Base-by-base conservation (phyloP, 352 stramenopile species). In the Pythium guiyangense region DNA sequence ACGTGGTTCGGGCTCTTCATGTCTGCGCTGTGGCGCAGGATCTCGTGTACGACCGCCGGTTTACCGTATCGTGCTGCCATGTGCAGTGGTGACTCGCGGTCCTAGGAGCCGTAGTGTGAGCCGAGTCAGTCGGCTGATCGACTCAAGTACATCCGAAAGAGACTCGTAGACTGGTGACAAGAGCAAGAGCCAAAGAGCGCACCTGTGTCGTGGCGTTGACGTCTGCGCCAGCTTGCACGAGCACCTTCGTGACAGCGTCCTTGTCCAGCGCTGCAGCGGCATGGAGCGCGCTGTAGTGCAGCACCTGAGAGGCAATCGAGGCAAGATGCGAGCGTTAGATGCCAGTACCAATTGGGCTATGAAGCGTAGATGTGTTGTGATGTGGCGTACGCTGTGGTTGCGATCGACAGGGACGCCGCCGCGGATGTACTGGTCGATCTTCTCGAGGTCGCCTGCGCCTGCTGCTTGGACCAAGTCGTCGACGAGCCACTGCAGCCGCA, bases 401-500 rank as follows among this genome's bases (percentile, higher is more conserved):
- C 67, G 59, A 42, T 86, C 72, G 49, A 86, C 70, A 0, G 76
- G 76, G 31, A 86, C 64, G n/a, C 73, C 76, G 8, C 69, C 62
- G 20, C 76, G 73, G 31, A 84, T 67, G 49, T 74, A 86, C 20
- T 75, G 64, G 17, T 81, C 76, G 12, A 86, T 67, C 55, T 74
- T 79, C 4, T 58, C 40, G 4, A 74, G 26, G 25, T 84, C 54
- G 4, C 76, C 76, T 22, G 50, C 50, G 12, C 71, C 66, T 3
- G 71, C 73, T 10, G 73, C 69, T 46, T 79, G 63, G 18, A 86
- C 71, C 59, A 86, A 84, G 60, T 86, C 76, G 35, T 86, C 73
- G 6, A 86, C 66, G n/a, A 81, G 64, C 53, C 64, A 79, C 52
- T 86, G 76, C 2, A 80, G 48, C 22, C 63, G 75, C 29, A 84